Base-by-base conservation (phyloP, 768 basidiomycete genomes). In the Boletus pseudopeckii region DNA sequence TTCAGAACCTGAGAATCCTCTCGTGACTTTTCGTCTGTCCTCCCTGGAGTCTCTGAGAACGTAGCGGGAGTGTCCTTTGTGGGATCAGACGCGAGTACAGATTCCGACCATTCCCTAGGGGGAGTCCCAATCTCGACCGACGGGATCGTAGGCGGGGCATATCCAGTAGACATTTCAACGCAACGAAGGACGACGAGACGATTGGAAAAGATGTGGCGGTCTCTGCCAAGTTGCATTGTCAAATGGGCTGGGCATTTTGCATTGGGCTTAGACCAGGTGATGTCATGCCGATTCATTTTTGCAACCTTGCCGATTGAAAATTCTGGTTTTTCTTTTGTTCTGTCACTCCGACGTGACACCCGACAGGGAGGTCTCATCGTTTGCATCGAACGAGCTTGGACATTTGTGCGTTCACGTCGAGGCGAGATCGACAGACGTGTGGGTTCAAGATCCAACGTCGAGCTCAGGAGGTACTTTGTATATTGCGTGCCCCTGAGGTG, bases 221-320 rank as follows among this genome's bases (percentile, higher is more conserved):
- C 45, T 53, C 37, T 52, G 46, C 41, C 41, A 52, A 55, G 33
- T 52, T 22, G 26, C 4, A 10, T 15, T 8, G 39, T 33, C 22
- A 17, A 40, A 32, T 32, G 14, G 43, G 37, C 20, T 33, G 33
- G 13, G 33, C n/a, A 22, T 50, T 43, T 54, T 38, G 47, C 11
- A 36, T 14, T 42, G 32, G 32, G 48, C 63, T 40, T 4, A 36
- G 64, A 48, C 60, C 42, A 50, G 52, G 38, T 66, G 64, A 66
- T 68, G 64, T 66, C 64, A 66, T 66, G 60, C 60, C 63, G 63
- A 44, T 7, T 24, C 8, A 17, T 30, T 43, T 47, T 32, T 22
- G 34, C 9, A 32, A 40, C 39, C 0, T 14, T 55, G 64, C 64
- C 63, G 64, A 14, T 36, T 52, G 38, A 24, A 48, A 28, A 1